Base-by-base conservation (phyloP, 2,329 filamentous ascomycete species). In the Claviceps maximensis region DNA sequence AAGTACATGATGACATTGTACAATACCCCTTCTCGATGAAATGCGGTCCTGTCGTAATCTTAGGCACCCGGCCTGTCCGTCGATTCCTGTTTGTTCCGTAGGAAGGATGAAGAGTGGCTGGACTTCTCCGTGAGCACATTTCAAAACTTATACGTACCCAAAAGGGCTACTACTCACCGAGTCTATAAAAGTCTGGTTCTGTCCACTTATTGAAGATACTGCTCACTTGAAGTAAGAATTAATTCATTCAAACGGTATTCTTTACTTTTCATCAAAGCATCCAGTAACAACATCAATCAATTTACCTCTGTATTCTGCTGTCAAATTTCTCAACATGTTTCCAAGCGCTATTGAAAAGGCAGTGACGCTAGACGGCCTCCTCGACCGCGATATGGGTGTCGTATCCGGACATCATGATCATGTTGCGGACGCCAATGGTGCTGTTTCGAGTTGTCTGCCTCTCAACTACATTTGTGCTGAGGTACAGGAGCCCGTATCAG, bases 401-500 rank as follows among this genome's bases (percentile, higher is more conserved):
- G 53, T 44, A 8, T 55, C 53, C 3, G 38, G 42, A 19, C 51
- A 23, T 21, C 46, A 44, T 47, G 53, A 53, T 8, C 29, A 50
- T 12, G 19, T 36, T 21, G 3, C 29, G 10, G 38, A 46, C 7
- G 19, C 4, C 49, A n/a, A 23, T n/a, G 40, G 40, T 42, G 19
- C 36, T 17, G 49, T 23, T 2, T n/a, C 25, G 25, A 27, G 36
- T 13, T 56, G 50, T 36, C 45, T 55, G 31, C 49, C 57, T 33
- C 51, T 58, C 12, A 56, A 45, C 13, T 47, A 51, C 45, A 50
- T 58, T 47, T 49, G 49, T 47, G 27, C 47, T 15, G 47, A 54
- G 31, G 49, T 59, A 3, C 48, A 54, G 12, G 25, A 56, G 53
- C 57, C 59, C 19, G 53, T 53, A n/a, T 55, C 56, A n/a, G 62